phyloP scores from a whole-genome alignment of 805 yeast species.

The Kuraishia hungarica region DNA sequence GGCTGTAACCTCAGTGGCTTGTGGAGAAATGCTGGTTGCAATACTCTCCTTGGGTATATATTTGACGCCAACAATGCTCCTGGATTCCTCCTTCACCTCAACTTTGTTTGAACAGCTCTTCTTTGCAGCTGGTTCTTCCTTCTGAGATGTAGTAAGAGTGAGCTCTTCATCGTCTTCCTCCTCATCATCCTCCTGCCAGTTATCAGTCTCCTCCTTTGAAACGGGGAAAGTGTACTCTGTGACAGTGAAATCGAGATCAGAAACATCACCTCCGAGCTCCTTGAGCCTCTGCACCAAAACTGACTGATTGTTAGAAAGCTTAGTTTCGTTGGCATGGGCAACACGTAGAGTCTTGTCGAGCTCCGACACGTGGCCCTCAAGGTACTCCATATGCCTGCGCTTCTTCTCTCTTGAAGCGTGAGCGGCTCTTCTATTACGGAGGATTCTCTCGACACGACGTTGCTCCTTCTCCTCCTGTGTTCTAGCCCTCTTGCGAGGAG shows the following conservation, averaged over 20 bases:
- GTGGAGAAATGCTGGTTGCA: background rate
- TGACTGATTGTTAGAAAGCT: background rate
- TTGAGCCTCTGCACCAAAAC: background rate
- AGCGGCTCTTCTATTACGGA: constrained; percentile 94
- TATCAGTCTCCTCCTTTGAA: constrained; percentile 1
- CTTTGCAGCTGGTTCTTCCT: background rate
- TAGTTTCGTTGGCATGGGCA: background rate
- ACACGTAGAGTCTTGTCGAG: constrained; percentile 21
- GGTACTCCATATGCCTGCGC: constrained; percentile 80
- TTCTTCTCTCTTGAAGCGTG: constrained; percentile 96
- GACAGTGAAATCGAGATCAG: constrained; percentile 2
- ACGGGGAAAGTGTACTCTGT: background rate
- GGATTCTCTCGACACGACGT: constrained; percentile 84
- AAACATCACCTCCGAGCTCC: constrained; percentile 4
- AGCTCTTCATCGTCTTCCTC: constrained; percentile 2
- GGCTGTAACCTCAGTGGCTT: background rate
- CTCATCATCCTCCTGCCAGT: constrained; percentile 2
- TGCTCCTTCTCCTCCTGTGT: constrained; percentile 97
- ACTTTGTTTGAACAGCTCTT: background rate
- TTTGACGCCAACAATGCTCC: background rate
- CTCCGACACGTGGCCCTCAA: constrained; percentile 51
- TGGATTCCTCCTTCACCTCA: background rate
- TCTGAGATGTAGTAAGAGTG: too few species aligned
- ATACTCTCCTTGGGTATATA: background rate
- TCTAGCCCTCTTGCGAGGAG: constrained; percentile 95